Conservation (phyloP, 176 grass and related monocot species). For the Bonia amplexicaulis region DNA sequence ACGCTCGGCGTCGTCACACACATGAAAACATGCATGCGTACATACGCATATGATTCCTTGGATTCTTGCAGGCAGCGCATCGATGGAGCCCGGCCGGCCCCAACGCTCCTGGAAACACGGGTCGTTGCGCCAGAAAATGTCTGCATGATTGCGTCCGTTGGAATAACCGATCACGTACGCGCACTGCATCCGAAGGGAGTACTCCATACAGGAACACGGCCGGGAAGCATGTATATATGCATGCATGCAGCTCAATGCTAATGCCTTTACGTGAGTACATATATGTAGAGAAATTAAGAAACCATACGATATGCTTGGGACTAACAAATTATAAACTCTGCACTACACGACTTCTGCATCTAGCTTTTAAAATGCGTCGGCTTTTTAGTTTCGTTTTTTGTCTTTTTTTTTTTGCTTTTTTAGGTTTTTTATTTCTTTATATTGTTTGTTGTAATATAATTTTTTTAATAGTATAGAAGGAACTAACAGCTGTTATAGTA, state of each 20-base stretch:
- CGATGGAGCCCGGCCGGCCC: not conserved
- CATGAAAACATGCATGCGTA: not conserved
- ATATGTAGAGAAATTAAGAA: not conserved
- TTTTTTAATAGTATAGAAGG: no score
- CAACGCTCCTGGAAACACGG: conserved; percentile 30
- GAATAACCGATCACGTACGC: not conserved
- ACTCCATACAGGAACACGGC: not conserved
- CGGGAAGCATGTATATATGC: not conserved
- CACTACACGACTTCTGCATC: no score
- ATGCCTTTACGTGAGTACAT: not conserved
- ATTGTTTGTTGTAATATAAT: no score
- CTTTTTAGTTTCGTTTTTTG: no score
- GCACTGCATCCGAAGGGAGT: not conserved
- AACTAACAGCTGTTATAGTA: fast-evolving
- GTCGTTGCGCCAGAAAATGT: conserved; percentile 14
- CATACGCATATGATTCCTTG: not conserved
- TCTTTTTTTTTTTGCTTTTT: no score
- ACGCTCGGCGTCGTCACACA: not conserved
- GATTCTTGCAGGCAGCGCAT: conserved; percentile 20
- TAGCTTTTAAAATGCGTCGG: no score
- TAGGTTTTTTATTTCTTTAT: no score
- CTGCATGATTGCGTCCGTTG: not conserved
- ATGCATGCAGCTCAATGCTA: not conserved
- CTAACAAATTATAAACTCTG: not conserved
- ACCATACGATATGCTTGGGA: not conserved